phyloP scores from a whole-genome alignment of 2,329 filamentous ascomycete species.

The Cladosporium oxysporum region DNA sequence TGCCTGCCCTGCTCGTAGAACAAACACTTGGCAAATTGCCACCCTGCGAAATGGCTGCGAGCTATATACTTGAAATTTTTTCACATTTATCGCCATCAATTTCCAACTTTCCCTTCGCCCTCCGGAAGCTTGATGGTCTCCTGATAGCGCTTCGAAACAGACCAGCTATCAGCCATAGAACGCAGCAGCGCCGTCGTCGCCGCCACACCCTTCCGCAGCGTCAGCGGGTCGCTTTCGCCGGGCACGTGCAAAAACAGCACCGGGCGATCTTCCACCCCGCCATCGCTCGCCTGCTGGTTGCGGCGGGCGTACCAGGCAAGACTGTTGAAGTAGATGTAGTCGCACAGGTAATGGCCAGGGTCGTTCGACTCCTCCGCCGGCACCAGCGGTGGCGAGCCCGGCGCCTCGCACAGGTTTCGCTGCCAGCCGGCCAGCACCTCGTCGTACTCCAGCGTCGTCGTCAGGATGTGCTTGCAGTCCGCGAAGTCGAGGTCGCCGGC shows the following conservation, averaged over 20 bases:
- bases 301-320: constrained; percentile 38
- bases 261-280: constrained; percentile 30
- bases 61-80: not conserved
- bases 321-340: constrained; percentile 47
- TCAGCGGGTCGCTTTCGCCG: constrained; percentile 37
- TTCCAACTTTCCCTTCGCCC: not conserved
- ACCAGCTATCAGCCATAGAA: constrained; percentile 38
- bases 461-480: constrained; percentile 34
- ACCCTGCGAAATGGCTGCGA: not conserved
- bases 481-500: constrained; percentile 29
- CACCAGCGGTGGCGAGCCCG: not conserved
- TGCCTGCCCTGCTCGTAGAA: not conserved
- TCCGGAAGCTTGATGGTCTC: not conserved
- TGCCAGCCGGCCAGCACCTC: constrained; percentile 34
- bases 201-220: constrained; percentile 36
- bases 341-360: constrained; percentile 47
- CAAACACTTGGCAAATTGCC: not conserved
- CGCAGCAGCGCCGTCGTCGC: constrained; percentile 36
- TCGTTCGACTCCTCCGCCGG: constrained; percentile 32
- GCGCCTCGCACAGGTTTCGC: constrained; percentile 26
- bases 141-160: constrained; percentile 6
- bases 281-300: constrained; percentile 26
- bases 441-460: constrained; percentile 35
- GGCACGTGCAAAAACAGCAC: constrained; percentile 49
- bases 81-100: not conserved